phyloP scores from a whole-genome alignment of 768 basidiomycete genomes.

The Trametopsis cervina region DNA sequence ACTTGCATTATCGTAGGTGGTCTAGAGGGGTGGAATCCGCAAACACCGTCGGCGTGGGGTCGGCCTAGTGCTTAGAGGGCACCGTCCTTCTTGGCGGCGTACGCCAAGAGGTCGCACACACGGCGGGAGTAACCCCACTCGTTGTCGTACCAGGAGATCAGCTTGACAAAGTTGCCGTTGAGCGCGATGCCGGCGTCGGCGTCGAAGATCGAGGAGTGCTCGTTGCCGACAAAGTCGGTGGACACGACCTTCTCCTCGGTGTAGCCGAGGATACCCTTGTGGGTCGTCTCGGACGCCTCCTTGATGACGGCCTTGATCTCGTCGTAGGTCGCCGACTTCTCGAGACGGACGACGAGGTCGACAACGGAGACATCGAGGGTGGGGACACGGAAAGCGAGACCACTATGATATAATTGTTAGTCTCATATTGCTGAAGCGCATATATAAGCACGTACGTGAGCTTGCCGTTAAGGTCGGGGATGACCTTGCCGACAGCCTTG shows the following conservation, averaged over 20 bases:
- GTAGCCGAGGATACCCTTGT: conserved; percentile 80
- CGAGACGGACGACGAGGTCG: conserved; percentile 90
- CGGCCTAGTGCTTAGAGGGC: conserved; percentile 20
- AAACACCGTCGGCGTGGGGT: too few species aligned
- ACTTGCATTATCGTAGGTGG: too few species aligned
- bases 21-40: too few species aligned
- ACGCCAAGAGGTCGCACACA: conserved; percentile 84
- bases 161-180: conserved; percentile 92
- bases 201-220: conserved; percentile 86
- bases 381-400: conserved; percentile 96
- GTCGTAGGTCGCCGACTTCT: conserved; percentile 81
- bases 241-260: conserved; percentile 93
- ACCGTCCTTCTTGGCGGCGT: conserved; percentile 68
- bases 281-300: conserved; percentile 62
- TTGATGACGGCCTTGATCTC: conserved; percentile 85
- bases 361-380: conserved; percentile 96
- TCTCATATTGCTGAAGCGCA: not conserved
- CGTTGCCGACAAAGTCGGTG: conserved; percentile 82
- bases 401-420: conserved; percentile 34
- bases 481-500: conserved; percentile 98
- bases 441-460: conserved; percentile 66
- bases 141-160: conserved; percentile 94
- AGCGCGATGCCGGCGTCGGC: conserved; percentile 89
- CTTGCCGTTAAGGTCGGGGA: conserved; percentile 94
- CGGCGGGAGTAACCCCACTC: conserved; percentile 93